phyloP scores from a whole-genome alignment of 805 yeast species.

The Ogataea salicorniae region DNA sequence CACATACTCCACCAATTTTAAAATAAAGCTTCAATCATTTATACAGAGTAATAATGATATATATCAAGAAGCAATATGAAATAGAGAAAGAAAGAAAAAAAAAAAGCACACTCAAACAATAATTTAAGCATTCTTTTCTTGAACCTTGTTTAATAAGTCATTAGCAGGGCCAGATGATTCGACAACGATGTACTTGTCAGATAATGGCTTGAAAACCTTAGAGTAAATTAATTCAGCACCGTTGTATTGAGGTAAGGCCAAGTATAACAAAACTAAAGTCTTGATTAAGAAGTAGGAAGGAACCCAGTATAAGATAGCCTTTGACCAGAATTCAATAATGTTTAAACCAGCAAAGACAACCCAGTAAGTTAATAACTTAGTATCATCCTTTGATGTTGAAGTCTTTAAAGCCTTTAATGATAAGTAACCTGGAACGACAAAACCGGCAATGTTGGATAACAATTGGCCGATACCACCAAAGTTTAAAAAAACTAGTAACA shows the following conservation, averaged over 20 bases:
- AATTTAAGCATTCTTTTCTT: constrained; percentile 39
- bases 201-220: constrained; percentile 61
- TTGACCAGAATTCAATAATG: constrained; percentile 93
- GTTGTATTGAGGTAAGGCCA: constrained; percentile 80
- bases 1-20: too few species aligned
- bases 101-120: neutral
- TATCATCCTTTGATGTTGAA: constrained; percentile 64
- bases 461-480: constrained; percentile 94
- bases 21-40: too few species aligned
- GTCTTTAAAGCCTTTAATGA: constrained; percentile 84
- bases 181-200: constrained; percentile 35
- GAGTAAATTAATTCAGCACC: constrained; percentile 78
- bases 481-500: constrained; percentile 78
- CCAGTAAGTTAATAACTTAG: constrained; percentile 92
- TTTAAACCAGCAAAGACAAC: constrained; percentile 92
- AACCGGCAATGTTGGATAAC: constrained; percentile 87
- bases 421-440: constrained; percentile 83
- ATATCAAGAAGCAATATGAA: too few species aligned
- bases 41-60: too few species aligned
- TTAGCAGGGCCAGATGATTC: constrained; percentile 25
- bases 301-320: constrained; percentile 87
- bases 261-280: constrained; percentile 79
- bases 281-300: constrained; percentile 96
- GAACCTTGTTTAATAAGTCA: constrained; percentile 39
- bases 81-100: neutral